These are phyloP conservation scores for Candida methanosorbosa DNA, from an alignment of 805 yeast species.

Conservation along the genomic window DNA sequence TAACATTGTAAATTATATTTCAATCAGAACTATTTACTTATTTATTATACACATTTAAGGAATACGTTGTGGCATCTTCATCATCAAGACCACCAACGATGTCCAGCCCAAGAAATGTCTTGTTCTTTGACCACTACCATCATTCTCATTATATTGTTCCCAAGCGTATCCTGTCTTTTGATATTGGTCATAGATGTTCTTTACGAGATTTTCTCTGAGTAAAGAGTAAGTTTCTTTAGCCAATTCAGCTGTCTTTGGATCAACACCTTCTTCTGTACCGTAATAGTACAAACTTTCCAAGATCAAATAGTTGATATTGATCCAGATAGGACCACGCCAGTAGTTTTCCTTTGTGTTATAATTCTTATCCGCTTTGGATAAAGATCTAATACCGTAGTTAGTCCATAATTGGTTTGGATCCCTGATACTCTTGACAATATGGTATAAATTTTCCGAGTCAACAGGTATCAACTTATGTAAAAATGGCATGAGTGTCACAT, in stretches of 20 bases:
- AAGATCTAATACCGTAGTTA: slow-evolving; percentile 69
- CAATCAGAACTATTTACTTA: no score
- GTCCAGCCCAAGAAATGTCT: slow-evolving; percentile 96
- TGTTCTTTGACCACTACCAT: slow-evolving; percentile 74
- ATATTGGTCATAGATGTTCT: slow-evolving; percentile 66
- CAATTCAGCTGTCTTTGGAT: slow-evolving; percentile 23
- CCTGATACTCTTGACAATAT: slow-evolving; percentile 46
- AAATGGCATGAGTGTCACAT: slow-evolving; percentile 81
- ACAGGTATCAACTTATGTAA: slow-evolving; percentile 54
- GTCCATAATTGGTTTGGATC: slow-evolving; percentile 75
- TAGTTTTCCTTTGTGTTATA: slow-evolving; percentile 83
- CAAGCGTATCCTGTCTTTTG: slow-evolving; percentile 70
- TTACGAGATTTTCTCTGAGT: slow-evolving; percentile 59
- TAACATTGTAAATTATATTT: no score
- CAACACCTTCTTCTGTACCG: slow-evolving; percentile 15
- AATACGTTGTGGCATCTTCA: slow-evolving; percentile 62
- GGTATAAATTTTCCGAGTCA: slow-evolving; percentile 36
- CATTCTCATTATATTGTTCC: slow-evolving; percentile 79
- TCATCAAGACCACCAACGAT: slow-evolving; percentile 66
- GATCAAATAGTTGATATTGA: slow-evolving; percentile 78
- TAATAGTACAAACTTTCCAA: slow-evolving; percentile 65
- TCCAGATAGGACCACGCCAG: slow-evolving; percentile 95
- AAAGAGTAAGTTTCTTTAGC: slow-evolving; percentile 44
- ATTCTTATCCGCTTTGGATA: slow-evolving; percentile 55
- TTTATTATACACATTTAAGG: not conserved